Base-by-base conservation (phyloP, 2,329 filamentous ascomycete genomes). In the Calonectria pseudoreteaudii region DNA sequence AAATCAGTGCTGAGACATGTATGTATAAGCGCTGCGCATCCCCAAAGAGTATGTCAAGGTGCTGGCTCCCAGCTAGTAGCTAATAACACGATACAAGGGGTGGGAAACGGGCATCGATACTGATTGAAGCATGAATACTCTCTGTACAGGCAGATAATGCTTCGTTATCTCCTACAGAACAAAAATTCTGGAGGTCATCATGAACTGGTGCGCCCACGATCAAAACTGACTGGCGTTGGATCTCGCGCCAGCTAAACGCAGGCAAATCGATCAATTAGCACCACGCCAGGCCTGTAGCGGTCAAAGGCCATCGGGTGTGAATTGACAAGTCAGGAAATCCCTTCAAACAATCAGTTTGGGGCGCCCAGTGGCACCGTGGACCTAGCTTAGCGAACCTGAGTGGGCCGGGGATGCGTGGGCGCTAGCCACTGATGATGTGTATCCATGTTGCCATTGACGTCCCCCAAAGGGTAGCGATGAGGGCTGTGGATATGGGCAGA, bases 371-470 rank as follows among this genome's bases (percentile, higher is more conserved):
- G n/a, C 34, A 34, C 56, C 23, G 34, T 41, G 56, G 36, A 23
- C 38, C 56, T 7, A 26, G 20, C 34, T 65, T 18, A 31, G 38
- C 28, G 60, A 26, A 49, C 16, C n/a, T 30, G 36, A 52, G 70
- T 68, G 56, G 65, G 36, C 65, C 68, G 16, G 68, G 23, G 16
- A 49, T 58, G 60, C 44, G 26, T 75, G 41, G 26, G 56, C 62
- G 44, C 60, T 71, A 28, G 28, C 62, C 67, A 44, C 38, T 52
- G 62, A 20, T 20, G 72, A 66, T 72, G 26, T 52, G 30, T 44
- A 62, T 52, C 49, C 71, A 64, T 49, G 62, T 30, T 74, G 62
- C 44, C 50, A 36, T 34, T 44, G 18, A 44, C 36, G 41, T 69
- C 23, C 52, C 65, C 23, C 23, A 2, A 34, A 41, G 56, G 34